phyloP scores from a whole-genome alignment of 305 asterid genomes.

The Stenogyne calaminthoides region DNA sequence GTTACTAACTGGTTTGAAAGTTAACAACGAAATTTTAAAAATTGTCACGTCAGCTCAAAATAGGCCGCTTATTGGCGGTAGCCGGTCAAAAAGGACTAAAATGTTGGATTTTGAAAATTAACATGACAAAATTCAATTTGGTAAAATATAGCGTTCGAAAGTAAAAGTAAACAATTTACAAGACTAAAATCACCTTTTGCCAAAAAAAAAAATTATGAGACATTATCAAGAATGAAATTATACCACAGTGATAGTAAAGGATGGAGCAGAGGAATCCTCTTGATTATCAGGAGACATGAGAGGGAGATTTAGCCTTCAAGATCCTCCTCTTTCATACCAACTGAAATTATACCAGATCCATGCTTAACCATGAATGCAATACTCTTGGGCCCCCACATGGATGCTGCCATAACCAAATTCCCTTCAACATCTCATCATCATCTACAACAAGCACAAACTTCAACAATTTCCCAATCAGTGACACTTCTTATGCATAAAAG shows the following conservation, averaged over 20 bases:
- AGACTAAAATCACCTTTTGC: no score
- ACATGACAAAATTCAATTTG: no score
- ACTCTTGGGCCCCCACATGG: conserved; percentile 39
- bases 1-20: no score
- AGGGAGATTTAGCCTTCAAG: conserved; percentile 74
- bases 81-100: no score
- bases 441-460: conserved; percentile 86
- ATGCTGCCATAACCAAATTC: conserved; percentile 80
- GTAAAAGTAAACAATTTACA: no score
- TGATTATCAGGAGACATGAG: conserved; percentile 73
- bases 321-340: conserved; percentile 79
- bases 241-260: conserved; percentile 90
- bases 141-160: no score
- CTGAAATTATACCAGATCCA: conserved; percentile 86
- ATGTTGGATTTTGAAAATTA: no score
- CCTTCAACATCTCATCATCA: conserved; percentile 71
- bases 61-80: no score
- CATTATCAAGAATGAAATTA: background rate
- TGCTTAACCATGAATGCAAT: conserved; percentile 67
- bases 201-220: no score
- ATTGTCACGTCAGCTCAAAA: no score
- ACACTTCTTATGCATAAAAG: no score
- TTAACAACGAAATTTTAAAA: no score
- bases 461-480: conserved; percentile 33
- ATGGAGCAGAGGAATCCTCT: conserved; percentile 75